Percentiles rank a stretch among this genome's conserved stretches.
Evolutionary conservation across 2,329 filamentous ascomycete species (phyloP).

Genomic region (Xylaria sp.): DNA sequence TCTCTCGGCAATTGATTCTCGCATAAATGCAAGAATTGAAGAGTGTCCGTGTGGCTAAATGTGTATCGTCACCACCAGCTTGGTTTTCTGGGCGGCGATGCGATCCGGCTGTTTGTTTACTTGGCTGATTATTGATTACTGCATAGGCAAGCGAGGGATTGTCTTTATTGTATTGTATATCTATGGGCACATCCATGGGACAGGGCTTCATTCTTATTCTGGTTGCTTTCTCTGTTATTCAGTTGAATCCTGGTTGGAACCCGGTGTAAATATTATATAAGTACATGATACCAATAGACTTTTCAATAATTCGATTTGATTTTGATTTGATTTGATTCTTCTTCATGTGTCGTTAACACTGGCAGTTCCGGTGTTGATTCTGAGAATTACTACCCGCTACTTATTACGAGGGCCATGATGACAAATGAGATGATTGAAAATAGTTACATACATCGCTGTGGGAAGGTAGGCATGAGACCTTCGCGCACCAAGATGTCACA

Average conservation of each 20-base stretch:
- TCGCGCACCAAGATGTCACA: too few species aligned
- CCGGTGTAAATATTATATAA: neutral
- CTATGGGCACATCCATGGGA: neutral
- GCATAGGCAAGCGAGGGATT: conserved; percentile 16
- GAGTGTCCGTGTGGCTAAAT: neutral
- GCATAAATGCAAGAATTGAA: neutral
- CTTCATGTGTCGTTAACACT: too few species aligned
- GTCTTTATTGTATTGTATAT: neutral
- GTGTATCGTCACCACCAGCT: neutral
- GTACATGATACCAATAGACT: conserved; percentile 24
- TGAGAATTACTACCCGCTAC: too few species aligned
- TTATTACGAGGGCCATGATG: too few species aligned
- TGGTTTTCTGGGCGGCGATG: neutral
- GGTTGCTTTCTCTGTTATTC: neutral
- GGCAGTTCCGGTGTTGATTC: too few species aligned
- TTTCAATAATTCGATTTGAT: conserved; percentile 2
- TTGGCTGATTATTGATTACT: neutral
- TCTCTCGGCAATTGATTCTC: neutral
- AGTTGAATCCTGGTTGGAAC: neutral
- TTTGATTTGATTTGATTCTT: neutral
- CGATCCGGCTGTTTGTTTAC: neutral
- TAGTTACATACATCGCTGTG: too few species aligned
- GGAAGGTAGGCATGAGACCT: too few species aligned
- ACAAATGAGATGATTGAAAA: too few species aligned
- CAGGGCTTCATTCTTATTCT: neutral